A percentile compares a stretch with the other conserved stretches of the same genome.
phyloP scores from a whole-genome alignment of 495 filamentous ascomycete species.

The Aspergillus conjunctus region DNA sequence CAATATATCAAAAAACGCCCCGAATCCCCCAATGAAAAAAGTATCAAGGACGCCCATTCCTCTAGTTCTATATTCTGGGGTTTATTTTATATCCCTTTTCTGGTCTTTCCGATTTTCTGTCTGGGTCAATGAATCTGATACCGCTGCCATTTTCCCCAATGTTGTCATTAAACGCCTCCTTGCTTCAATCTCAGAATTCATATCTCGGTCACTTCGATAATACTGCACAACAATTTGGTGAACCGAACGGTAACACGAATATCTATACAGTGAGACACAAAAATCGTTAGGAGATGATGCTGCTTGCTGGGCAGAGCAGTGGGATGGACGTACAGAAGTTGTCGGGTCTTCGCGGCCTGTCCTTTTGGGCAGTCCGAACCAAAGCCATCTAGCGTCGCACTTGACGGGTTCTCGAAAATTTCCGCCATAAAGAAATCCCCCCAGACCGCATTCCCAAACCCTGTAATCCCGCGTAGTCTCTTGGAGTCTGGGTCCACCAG shows the following conservation, averaged over 20 bases:
- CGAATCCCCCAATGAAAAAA: no score
- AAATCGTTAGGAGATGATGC: background rate
- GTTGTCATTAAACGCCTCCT: conserved; percentile 39
- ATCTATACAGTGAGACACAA: conserved; percentile 28
- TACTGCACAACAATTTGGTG: conserved; percentile 45
- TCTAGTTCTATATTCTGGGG: background rate
- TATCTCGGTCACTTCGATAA: conserved; percentile 40
- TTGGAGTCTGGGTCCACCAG: conserved; percentile 55
- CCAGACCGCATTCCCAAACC: conserved; percentile 52
- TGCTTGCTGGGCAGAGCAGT: background rate
- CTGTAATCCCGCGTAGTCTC: conserved; percentile 47
- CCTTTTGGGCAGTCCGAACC: conserved; percentile 31
- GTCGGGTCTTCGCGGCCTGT: conserved; percentile 31
- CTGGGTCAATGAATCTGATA: background rate
- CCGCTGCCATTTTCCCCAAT: conserved; percentile 30
- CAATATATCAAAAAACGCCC: no score
- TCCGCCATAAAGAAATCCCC: conserved; percentile 52
- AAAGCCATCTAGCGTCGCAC: conserved; percentile 43
- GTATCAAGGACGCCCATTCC: background rate
- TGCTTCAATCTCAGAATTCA: conserved; percentile 40
- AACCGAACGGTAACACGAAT: conserved; percentile 46
- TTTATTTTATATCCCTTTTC: background rate
- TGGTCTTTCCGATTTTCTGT: conserved; percentile 1
- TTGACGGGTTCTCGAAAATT: conserved; percentile 41
- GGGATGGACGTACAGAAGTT: conserved; percentile 38